Conservation (phyloP, 192 early-diverging fungal genomes). For the Backusella westeae region DNA sequence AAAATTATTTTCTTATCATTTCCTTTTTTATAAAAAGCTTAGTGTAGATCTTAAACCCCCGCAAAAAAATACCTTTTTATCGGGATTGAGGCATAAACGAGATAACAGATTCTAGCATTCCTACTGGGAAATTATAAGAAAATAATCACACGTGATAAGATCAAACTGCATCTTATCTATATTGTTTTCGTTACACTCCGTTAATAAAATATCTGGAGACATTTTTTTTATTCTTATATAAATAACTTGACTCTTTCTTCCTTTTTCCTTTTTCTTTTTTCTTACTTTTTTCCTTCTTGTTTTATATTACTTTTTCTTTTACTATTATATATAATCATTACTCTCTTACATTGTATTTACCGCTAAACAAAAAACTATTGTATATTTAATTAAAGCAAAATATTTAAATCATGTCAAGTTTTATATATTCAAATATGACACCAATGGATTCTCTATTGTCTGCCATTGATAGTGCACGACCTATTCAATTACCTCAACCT, state of each 20-base stretch:
- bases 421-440: constrained; percentile 17
- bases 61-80: constrained; percentile 6
- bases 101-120: neutral
- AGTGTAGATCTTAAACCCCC: neutral
- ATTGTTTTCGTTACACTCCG: constrained; percentile 21
- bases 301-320: neutral
- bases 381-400: constrained; percentile 4
- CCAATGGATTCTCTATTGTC: constrained; percentile 33
- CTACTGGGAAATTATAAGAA: neutral
- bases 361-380: neutral
- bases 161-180: constrained; percentile 12
- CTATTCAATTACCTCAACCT: constrained; percentile 21
- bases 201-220: neutral
- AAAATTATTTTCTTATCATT: constrained; percentile 11
- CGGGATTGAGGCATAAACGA: neutral
- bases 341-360: neutral
- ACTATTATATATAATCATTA: neutral
- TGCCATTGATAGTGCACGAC: constrained; percentile 30
- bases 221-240: neutral
- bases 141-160: constrained; percentile 26
- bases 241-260: neutral
- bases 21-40: constrained; percentile 3
- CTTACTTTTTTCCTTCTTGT: neutral
- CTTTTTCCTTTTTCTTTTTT: neutral
- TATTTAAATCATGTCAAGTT: constrained; percentile 1